Percentiles rank a stretch among this genome's conserved stretches.
Evolutionary conservation across 305 asterid species (phyloP).

Genomic region (Fraxinus sp.): DNA sequence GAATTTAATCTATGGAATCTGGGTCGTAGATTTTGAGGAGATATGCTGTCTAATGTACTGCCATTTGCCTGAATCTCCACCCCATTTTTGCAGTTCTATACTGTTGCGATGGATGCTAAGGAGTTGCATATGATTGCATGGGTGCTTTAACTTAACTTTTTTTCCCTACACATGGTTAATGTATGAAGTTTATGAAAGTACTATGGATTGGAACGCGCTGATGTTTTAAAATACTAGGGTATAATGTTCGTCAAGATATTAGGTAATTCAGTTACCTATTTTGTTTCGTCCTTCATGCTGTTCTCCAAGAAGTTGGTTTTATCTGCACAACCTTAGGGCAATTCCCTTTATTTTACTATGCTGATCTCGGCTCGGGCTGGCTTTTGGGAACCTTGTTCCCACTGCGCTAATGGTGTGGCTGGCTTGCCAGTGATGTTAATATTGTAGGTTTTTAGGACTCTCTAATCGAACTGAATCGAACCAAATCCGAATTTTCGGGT

Average conservation of each 20-base stretch:
- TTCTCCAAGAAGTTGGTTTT: neutral
- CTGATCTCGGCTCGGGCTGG: neutral
- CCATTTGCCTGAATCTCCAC: neutral
- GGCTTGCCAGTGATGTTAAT: neutral
- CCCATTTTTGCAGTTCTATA: neutral
- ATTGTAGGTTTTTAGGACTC: neutral
- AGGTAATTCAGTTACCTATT: neutral
- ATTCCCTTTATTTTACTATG: neutral
- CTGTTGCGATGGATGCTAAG: neutral
- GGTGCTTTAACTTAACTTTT: neutral
- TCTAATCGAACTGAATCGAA: no score
- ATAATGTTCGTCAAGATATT: neutral
- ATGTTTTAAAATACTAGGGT: neutral
- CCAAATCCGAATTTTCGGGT: no score
- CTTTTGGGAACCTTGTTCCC: neutral
- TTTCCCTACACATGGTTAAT: neutral
- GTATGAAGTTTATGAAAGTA: neutral
- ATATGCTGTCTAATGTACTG: neutral
- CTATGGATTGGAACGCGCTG: neutral
- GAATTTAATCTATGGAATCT: neutral
- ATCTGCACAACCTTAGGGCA: neutral
- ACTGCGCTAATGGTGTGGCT: neutral
- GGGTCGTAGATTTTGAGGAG: neutral
- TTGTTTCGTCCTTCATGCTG: neutral
- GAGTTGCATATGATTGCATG: neutral